Evolutionary conservation across 345 rosid species (phyloP), one percentile per base, ranked within the genome.

Genomic region (Aquilaria yunnanensis): DNA sequence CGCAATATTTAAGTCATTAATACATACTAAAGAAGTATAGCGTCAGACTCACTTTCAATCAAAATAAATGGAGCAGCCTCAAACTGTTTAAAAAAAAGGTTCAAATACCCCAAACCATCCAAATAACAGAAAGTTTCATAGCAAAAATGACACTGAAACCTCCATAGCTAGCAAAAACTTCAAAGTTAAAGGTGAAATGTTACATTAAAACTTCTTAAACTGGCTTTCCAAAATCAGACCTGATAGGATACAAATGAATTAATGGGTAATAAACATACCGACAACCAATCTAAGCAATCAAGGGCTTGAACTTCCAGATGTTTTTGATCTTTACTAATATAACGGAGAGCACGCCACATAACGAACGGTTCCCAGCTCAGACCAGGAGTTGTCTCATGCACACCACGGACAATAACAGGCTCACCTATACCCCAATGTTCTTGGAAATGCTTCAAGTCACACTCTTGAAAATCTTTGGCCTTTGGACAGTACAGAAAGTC

Each of bases 321-420:
- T 43, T 49, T 43, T 10, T 51, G 72, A 50, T 65, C 74, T 29
- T 74, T 81, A 53, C 59, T 58, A 47, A 68, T 74, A 62, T 79
- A 81, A 31, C 85, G 82, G 66, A 78, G 67, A 41, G 87, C 90
- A 47, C 82, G 85, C 85, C 87, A 86, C 93, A 80, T 86, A 59
- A 86, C 85, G 80, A 73, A 67, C 52, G 89, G 93, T 30, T 84
- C 87, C 93, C 85, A 84, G 66, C 89, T 86, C 55, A 86, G 56
- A 4, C 87, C 87, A 65, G 80, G 61, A 46, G 68, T 69, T 60
- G 63, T 74, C 50, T 83, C 84, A 68, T 83, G 81, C 57, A 77
- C 89, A 66, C 78, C 56, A 43, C 82, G 71, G 14, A 86, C 82
- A 23, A 83, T 61, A 68, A 83, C 84, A 49, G 89, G 92, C 62